Evolutionary conservation across 2,329 filamentous ascomycete genomes (phyloP).

Genomic region (Colletotrichum shisoi): DNA sequence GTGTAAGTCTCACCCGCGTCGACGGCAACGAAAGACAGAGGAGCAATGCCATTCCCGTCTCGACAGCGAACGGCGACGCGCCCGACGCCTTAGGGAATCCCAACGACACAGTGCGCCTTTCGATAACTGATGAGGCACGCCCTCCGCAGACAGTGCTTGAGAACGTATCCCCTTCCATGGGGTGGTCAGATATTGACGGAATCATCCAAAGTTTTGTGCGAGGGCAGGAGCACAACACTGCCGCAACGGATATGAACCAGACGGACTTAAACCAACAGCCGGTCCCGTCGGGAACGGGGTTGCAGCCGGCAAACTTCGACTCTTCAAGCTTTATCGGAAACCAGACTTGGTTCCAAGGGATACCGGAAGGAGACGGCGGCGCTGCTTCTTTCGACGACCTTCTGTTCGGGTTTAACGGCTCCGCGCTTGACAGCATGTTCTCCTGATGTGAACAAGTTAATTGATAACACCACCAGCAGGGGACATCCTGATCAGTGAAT

Average conservation of each 20-base stretch:
- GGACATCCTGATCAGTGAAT: not conserved
- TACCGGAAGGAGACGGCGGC: constrained; percentile 28
- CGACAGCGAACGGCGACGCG: not conserved
- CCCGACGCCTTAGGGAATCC: not conserved
- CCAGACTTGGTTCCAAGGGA: constrained; percentile 9
- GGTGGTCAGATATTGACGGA: constrained; percentile 48
- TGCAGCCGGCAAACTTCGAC: not conserved
- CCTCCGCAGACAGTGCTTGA: not conserved
- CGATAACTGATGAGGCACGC: not conserved
- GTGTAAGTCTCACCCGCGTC: constrained; percentile 42
- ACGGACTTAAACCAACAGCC: not conserved
- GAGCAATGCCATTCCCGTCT: not conserved
- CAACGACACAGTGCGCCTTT: not conserved
- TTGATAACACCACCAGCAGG: no score
- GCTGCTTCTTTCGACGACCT: constrained; percentile 43
- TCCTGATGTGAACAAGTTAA: constrained; percentile 9
- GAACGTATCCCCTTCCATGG: constrained; percentile 35
- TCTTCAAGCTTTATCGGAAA: constrained; percentile 3
- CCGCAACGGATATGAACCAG: constrained; percentile 12
- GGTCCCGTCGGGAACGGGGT: not conserved
- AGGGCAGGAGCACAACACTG: constrained; percentile 37
- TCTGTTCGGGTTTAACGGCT: constrained; percentile 47
- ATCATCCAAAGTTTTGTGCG: constrained; percentile 50
- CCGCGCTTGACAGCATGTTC: constrained; percentile 43
- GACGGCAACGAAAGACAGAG: not conserved